These are phyloP conservation scores for Yarrowia sp. DNA, from an alignment of 805 yeast species.

Conservation along the genomic window DNA sequence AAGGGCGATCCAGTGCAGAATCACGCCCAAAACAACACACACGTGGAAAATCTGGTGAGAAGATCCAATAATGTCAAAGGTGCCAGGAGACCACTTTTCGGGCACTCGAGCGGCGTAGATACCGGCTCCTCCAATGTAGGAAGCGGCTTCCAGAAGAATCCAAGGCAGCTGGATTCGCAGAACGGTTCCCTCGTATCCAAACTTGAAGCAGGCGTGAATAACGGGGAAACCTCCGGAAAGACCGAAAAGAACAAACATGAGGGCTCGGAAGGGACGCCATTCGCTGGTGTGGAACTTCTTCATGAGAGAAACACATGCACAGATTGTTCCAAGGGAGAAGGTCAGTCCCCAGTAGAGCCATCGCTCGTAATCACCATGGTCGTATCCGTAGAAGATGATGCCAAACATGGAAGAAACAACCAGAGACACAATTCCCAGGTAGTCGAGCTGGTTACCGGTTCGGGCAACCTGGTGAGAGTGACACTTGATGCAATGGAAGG, in stretches of 20 bases:
- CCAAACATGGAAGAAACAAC: slow-evolving; percentile 63
- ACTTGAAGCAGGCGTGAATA: slow-evolving; percentile 47
- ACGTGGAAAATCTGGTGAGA: slow-evolving; percentile 85
- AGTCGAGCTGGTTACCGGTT: slow-evolving; percentile 69
- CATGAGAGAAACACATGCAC: slow-evolving; percentile 62
- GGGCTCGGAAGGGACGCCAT: slow-evolving; percentile 75
- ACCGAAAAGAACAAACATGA: slow-evolving; percentile 78
- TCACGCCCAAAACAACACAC: slow-evolving; percentile 72
- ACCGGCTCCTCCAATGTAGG: slow-evolving; percentile 76
- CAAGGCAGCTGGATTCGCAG: slow-evolving; percentile 57
- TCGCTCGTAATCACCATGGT: slow-evolving; percentile 31
- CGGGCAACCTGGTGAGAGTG: slow-evolving; percentile 57
- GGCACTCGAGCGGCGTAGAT: slow-evolving; percentile 79
- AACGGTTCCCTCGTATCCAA: slow-evolving; percentile 52
- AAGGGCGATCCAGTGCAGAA: slow-evolving; percentile 67
- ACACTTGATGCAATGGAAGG: slow-evolving; percentile 64
- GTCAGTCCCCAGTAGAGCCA: slow-evolving; percentile 44
- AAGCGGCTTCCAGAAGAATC: slow-evolving; percentile 66
- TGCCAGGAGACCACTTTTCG: slow-evolving; percentile 63
- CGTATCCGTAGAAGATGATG: slow-evolving; percentile 42
- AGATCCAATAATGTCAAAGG: slow-evolving; percentile 68
- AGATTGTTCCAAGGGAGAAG: slow-evolving; percentile 54
- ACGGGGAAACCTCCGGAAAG: slow-evolving; percentile 74
- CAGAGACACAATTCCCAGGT: slow-evolving; percentile 68
- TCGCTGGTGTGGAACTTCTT: slow-evolving; percentile 64